phyloP scores from a whole-genome alignment of 169 alveolate species.

The Fabrea salina region DNA sequence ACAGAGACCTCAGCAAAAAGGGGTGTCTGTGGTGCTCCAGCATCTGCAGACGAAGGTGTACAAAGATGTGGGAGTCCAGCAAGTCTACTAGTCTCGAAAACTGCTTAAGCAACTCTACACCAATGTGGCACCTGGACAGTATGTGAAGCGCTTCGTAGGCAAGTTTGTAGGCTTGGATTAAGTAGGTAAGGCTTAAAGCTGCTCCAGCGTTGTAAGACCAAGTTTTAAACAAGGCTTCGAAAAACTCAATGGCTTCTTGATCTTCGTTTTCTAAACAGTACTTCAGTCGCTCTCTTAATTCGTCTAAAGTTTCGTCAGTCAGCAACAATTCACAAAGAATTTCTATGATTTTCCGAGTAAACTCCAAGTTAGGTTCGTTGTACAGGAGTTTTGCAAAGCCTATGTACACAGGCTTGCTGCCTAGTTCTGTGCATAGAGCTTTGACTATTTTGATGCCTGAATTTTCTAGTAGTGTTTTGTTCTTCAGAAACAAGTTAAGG shows the following conservation, averaged over 20 bases:
- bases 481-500: background rate
- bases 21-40: conserved; percentile 28
- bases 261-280: conserved; percentile 18
- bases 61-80: conserved; percentile 24
- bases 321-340: background rate
- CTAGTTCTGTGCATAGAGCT: background rate
- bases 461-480: background rate
- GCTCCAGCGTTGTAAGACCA: conserved; percentile 10
- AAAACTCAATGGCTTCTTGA: background rate
- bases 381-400: background rate
- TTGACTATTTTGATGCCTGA: background rate
- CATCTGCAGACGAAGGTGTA: conserved; percentile 26
- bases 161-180: conserved; percentile 21
- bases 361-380: background rate
- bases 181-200: background rate
- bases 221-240: conserved; percentile 17
- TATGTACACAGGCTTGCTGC: background rate
- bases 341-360: background rate
- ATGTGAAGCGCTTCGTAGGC: conserved; percentile 16
- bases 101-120: background rate
- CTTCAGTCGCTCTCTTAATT: conserved; percentile 6
- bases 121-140: background rate
- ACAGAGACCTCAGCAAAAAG: conserved; percentile 3
- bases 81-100: conserved; percentile 12
- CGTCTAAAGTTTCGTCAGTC: background rate